Base-by-base conservation (phyloP, 2,329 filamentous ascomycete species). In the Talaromyces sp. region DNA sequence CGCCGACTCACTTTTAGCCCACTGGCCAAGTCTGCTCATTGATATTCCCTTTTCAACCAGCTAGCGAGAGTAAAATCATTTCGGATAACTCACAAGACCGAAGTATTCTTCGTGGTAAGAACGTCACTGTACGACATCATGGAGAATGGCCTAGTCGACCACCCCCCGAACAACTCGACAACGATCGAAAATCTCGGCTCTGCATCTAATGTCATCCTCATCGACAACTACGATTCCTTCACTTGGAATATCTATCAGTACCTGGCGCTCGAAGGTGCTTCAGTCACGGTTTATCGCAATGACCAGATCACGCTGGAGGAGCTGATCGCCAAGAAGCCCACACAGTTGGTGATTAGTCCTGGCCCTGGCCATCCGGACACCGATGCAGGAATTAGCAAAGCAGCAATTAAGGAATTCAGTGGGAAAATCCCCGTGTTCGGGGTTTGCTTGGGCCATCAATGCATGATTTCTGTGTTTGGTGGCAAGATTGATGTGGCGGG, bases 241-340 rank as follows among this genome's bases (percentile, higher is more conserved):
- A 97, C 94, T 66, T 99, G 93, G 92, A 99, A 99, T 75, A 92
- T 99, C 67, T 99, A 98, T 78, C 96, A 99, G 78, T 99, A 99
- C 74, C 88, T 99, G 1, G 90, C 94, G 5, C 88, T 99, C n/a
- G 95, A 98, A 77, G 95, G 95, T 40, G 95, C 96, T 34, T 91
- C 84, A 1, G 95, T 97, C 60, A 91, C 89, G 3, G 95, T 99
- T 22, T 91, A 89, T 79, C 88, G 95, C 72, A 99, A 99, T 75
- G 94, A 99, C 79, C 88, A 97, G 77, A 89, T 97, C 70, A 89
- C 90, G 0, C 79, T 99, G 5, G 88, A 96, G 11, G 90, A 97
- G 71, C 83, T 99, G 69, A 88, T 95, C 68, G 85, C 88, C 11
- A 89, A 91, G 78, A 90, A 92, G 6, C 95, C 95, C 17, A 97